Evolutionary conservation across 1,284 basidiomycete species (phyloP).

Genomic region (Tilletia walkeri): DNA sequence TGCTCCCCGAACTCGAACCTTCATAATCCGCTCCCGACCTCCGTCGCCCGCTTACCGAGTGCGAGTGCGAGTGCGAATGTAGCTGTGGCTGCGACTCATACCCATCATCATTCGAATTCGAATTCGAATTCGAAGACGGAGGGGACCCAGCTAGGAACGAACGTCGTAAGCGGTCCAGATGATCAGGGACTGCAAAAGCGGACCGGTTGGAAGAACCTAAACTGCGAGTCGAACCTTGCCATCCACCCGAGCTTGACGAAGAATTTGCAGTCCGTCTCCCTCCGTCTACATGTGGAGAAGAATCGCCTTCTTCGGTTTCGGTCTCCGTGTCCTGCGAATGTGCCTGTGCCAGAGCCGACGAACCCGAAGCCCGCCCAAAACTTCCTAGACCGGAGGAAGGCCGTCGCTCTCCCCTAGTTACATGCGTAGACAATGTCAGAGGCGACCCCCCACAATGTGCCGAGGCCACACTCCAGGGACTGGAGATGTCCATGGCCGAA

Average conservation of each 20-base stretch:
- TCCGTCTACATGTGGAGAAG: too few relatives aligned
- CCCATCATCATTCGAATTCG: too few relatives aligned
- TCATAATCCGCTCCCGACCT: constrained; percentile 6
- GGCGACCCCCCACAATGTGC: constrained; percentile 11
- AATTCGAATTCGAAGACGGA: neutral
- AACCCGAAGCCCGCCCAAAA: too few relatives aligned
- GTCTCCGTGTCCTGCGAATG: too few relatives aligned
- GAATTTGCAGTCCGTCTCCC: too few relatives aligned
- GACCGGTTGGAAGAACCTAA: constrained; percentile 1
- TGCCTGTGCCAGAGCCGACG: too few relatives aligned
- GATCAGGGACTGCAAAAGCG: neutral
- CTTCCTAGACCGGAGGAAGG: too few relatives aligned
- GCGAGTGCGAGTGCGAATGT: too few relatives aligned
- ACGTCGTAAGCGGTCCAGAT: neutral
- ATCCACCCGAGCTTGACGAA: neutral
- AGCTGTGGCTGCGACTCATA: neutral
- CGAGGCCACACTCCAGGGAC: neutral
- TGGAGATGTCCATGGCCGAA: neutral
- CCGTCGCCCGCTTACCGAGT: neutral
- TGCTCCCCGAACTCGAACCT: neutral
- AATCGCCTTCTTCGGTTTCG: too few relatives aligned
- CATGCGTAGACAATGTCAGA: neutral
- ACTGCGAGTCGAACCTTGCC: neutral
- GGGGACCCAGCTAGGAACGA: neutral
- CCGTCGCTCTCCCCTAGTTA: too few relatives aligned